Percentiles rank a stretch among this genome's conserved stretches.
phyloP scores from a whole-genome alignment of 2,329 filamentous ascomycete species.

The Xenoacremonium recifei region DNA sequence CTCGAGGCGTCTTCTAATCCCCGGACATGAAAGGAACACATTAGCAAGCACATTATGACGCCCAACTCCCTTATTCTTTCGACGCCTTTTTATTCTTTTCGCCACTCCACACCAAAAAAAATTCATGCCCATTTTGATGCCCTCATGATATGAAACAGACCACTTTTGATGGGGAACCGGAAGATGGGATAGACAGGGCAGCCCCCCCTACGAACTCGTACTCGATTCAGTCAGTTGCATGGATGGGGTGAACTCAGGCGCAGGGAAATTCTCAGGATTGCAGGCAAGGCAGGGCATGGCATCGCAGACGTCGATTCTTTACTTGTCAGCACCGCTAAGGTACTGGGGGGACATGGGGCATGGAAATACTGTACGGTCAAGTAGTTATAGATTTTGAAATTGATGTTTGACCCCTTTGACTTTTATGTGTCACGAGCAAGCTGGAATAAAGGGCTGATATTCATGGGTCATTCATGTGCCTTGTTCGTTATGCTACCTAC shows the following conservation, averaged over 20 bases:
- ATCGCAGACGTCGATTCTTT: constrained; percentile 13
- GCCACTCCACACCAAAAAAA: constrained; percentile 15
- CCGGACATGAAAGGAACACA: too few species aligned
- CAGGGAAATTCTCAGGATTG: constrained; percentile 18
- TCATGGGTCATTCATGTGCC: not conserved
- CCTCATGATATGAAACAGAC: constrained; percentile 21
- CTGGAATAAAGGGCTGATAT: constrained; percentile 1
- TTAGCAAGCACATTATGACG: too few species aligned
- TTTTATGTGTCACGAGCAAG: not conserved
- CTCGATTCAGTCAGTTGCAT: constrained; percentile 28
- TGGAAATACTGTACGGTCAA: constrained; percentile 14
- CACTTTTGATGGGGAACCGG: constrained; percentile 15
- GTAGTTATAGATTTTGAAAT: constrained; percentile 27
- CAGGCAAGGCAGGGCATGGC: constrained; percentile 15
- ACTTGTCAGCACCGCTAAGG: constrained; percentile 6
- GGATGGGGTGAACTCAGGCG: constrained; percentile 23
- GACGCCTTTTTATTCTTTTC: constrained; percentile 8
- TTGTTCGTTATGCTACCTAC: not conserved
- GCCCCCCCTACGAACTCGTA: constrained; percentile 9
- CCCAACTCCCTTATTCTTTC: too few species aligned
- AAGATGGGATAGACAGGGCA: constrained; percentile 26
- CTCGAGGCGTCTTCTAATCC: too few species aligned
- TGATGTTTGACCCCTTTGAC: constrained; percentile 13
- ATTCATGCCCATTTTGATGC: constrained; percentile 19
- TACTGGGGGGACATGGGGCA: constrained; percentile 7